Conservation (phyloP, 2,329 filamentous ascomycete genomes). For the Aspergillus spinulosporus region DNA sequence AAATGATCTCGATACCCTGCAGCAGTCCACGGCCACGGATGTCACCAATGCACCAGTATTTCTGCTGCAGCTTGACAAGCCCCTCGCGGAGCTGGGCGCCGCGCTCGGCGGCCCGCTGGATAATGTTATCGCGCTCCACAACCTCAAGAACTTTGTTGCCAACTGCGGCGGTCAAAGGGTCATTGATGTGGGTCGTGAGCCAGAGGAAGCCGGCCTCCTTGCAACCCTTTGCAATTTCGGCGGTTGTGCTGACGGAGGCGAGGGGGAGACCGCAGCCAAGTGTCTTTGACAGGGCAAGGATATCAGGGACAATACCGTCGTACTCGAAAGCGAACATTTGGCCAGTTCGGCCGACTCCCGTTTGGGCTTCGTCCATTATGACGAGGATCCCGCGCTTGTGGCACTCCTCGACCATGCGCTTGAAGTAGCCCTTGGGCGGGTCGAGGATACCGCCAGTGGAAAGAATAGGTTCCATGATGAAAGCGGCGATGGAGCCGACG, state of each 20-base stretch:
- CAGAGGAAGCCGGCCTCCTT: conserved; percentile 55
- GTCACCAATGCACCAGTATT: conserved; percentile 64
- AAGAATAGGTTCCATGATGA: conserved; percentile 63
- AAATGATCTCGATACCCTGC: conserved; percentile 60
- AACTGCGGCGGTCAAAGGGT: conserved; percentile 61
- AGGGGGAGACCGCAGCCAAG: conserved; percentile 62
- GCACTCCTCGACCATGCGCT: conserved; percentile 56
- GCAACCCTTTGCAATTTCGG: conserved; percentile 53
- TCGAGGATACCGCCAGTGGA: conserved; percentile 62
- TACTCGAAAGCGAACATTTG: conserved; percentile 61
- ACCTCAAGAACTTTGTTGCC: conserved; percentile 64
- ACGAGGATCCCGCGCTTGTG: conserved; percentile 57
- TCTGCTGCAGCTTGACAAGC: conserved; percentile 48
- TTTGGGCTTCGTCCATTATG: conserved; percentile 63
- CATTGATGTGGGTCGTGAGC: conserved; percentile 64
- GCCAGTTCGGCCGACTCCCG: conserved; percentile 57
- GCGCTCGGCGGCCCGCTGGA: conserved; percentile 46
- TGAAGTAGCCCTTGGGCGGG: conserved; percentile 60
- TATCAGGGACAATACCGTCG: conserved; percentile 56
- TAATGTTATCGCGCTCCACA: conserved; percentile 57
- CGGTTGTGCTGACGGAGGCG: conserved; percentile 58
- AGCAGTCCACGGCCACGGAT: conserved; percentile 61
- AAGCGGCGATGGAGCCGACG: conserved; percentile 62
- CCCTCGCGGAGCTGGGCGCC: conserved; percentile 52
- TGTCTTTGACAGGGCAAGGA: conserved; percentile 62